Evolutionary conservation across 1,284 basidiomycete species (phyloP), one percentile per base, ranked within the genome.

Genomic region (Cryptococcus hybrid): DNA sequence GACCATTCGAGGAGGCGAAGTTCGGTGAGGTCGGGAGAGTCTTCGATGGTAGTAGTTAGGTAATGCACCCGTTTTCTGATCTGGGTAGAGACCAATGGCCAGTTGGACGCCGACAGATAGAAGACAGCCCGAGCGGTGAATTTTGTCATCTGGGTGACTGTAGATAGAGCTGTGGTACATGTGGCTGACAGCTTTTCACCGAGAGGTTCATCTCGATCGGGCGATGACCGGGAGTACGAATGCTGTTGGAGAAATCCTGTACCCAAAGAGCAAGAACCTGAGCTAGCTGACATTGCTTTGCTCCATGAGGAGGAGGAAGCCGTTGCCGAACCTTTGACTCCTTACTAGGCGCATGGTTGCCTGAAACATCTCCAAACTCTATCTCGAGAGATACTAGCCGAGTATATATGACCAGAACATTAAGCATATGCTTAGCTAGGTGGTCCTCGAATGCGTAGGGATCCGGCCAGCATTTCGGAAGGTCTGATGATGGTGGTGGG

Each of bases 51-150:
- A 4, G 79, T 78, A 8, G 67, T 69, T n/a, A 75, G 51, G 63
- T 68, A 53, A 88, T 82, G 58, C 79, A 83, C 62, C 84, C 89
- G 88, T 47, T 81, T 81, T 56, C 86, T 85, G 58, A 95, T 83
- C 15, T 89, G 84, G 24, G 83, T 79, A 63, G 89, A 84, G 15
- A 97, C 88, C 7, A 90, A 83, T 38, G 80, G 78, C 92, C 93
- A 97, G 71, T 97, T 96, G 18, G 89, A 89, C 0, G 90, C 87
- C 6, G 92, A 94, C 12, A 97, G 83, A 71, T 89, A 88, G 73
- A 90, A 94, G 46, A 96, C 84, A 65, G 95, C 86, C 48, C 87
- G 85, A 11, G 89, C 88, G 5, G 79, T 73, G 52, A 75, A 73
- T 51, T 75, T 71, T 18, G 77, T 76, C 65, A 83, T 79, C 43